Percentiles rank a stretch among this genome's conserved stretches.
Conservation (phyloP, 129 eudicot genomes). For the Flaveria bidentis region DNA sequence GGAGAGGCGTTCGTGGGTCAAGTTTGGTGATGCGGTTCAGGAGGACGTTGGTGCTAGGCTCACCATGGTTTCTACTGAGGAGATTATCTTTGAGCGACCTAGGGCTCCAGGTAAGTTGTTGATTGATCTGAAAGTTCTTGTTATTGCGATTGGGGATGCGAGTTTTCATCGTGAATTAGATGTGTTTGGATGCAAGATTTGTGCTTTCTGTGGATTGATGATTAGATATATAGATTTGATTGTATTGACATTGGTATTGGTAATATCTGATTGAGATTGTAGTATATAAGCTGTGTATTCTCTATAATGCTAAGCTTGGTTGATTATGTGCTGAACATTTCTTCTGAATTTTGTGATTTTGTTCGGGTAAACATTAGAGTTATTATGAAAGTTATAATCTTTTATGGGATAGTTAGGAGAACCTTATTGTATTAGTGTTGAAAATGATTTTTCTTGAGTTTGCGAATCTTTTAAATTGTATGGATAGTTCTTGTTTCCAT, state of each 20-base stretch:
- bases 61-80: conserved; percentile 13
- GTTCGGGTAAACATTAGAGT: background rate
- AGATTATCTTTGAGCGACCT: conserved; percentile 18
- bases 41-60: conserved; percentile 20
- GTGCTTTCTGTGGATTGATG: background rate
- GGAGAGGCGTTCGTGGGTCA: conserved; percentile 14
- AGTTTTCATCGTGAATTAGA: background rate
- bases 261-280: background rate
- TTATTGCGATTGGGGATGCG: background rate
- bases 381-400: no score
- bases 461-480: background rate
- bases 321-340: background rate
- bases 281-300: background rate
- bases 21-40: conserved; percentile 18
- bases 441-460: background rate
- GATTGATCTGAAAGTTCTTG: background rate
- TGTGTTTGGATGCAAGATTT: background rate
- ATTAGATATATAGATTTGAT: background rate
- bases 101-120: conserved; percentile 10
- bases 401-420: background rate
- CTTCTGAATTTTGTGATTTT: background rate
- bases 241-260: background rate
- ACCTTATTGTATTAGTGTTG: background rate
- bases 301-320: background rate
- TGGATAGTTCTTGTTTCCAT: background rate